Conservation (phyloP, 805 yeast genomes). For the Metschnikowia continentalis region DNA sequence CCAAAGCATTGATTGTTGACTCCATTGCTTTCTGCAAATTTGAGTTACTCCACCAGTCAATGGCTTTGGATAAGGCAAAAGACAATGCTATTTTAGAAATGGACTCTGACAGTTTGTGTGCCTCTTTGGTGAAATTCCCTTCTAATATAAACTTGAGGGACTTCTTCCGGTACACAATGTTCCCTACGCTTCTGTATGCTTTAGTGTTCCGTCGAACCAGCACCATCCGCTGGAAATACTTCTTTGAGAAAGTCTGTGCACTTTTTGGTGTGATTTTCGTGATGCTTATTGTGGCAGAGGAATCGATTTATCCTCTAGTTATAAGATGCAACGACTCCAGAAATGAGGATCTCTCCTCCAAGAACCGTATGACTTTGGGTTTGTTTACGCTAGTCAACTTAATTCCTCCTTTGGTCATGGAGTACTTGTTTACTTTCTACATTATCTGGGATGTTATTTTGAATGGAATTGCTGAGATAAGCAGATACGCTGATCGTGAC, state of each 20-base stretch:
- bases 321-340: constrained; percentile 54
- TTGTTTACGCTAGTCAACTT: constrained; percentile 54
- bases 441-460: constrained; percentile 94
- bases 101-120: constrained; percentile 9
- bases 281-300: constrained; percentile 78
- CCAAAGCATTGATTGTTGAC: constrained; percentile 23
- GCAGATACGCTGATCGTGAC: constrained; percentile 82
- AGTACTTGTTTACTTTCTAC: constrained; percentile 76
- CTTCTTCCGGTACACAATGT: constrained; percentile 78
- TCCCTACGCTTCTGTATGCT: constrained; percentile 84
- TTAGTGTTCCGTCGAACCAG: constrained; percentile 76
- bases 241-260: constrained; percentile 66
- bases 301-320: constrained; percentile 69
- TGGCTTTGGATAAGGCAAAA: constrained; percentile 14
- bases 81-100: constrained; percentile 13
- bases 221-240: constrained; percentile 63
- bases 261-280: constrained; percentile 81
- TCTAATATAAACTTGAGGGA: constrained; percentile 58
- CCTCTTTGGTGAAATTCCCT: constrained; percentile 54
- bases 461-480: constrained; percentile 84
- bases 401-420: constrained; percentile 72
- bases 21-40: constrained; percentile 65
- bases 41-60: constrained; percentile 62
- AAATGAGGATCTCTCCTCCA: constrained; percentile 9
- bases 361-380: constrained; percentile 5